A percentile compares a stretch with the other conserved stretches of the same genome.
Evolutionary conservation across 495 filamentous ascomycete genomes (phyloP).

Genomic region (Staphylotrichum tortipilum): DNA sequence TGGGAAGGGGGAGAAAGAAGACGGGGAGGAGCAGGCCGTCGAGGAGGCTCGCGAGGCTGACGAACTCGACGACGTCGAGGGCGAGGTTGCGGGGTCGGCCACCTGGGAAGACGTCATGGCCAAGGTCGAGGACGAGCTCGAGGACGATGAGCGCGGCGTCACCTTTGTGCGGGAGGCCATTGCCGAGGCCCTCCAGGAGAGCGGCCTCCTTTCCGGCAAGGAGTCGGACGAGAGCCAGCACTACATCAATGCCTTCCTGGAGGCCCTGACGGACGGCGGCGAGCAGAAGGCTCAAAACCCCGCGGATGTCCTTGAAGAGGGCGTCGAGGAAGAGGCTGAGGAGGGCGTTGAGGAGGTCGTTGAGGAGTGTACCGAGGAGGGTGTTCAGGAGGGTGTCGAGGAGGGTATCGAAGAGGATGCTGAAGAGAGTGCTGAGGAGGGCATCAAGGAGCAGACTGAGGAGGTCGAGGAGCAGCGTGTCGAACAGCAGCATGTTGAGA

Average conservation of each 20-base stretch:
- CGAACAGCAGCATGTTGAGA: too few relatives aligned
- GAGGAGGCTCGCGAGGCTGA: constrained; percentile 11
- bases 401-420: too few relatives aligned
- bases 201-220: constrained; percentile 31
- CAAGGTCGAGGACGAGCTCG: constrained; percentile 46
- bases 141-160: constrained; percentile 43
- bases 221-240: constrained; percentile 27
- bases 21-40: background rate
- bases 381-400: too few relatives aligned
- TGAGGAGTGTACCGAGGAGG: too few relatives aligned
- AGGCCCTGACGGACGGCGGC: constrained; percentile 21
- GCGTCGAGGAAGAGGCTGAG: background rate
- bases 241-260: constrained; percentile 34
- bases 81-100: constrained; percentile 16
- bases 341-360: too few relatives aligned
- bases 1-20: constrained; percentile 2
- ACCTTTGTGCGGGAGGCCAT: constrained; percentile 36
- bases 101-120: constrained; percentile 47
- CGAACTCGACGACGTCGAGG: constrained; percentile 20
- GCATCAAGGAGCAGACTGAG: too few relatives aligned
- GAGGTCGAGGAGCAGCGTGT: too few relatives aligned
- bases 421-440: too few relatives aligned
- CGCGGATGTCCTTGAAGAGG: constrained; percentile 3
- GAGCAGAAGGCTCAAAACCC: background rate
- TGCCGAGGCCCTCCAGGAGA: constrained; percentile 35